A percentile compares a stretch with the other conserved stretches of the same genome.
These are phyloP conservation scores for Digitaria exilis DNA, from an alignment of 202 grass and related monocot species.

Conservation along the genomic window DNA sequence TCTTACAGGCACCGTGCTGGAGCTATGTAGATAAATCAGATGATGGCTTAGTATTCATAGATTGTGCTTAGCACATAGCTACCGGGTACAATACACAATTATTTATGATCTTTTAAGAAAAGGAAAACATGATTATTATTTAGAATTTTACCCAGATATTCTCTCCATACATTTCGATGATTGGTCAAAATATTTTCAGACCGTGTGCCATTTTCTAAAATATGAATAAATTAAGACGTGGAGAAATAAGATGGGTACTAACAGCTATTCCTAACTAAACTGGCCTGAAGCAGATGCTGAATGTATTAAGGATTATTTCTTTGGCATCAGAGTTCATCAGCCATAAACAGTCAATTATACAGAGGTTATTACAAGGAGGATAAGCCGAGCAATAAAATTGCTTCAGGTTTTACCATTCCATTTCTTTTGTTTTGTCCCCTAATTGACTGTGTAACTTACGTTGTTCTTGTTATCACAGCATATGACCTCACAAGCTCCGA, in stretches of 20 bases:
- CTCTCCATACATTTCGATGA: not conserved
- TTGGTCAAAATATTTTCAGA: not conserved
- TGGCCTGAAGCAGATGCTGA: slow-evolving; percentile 21
- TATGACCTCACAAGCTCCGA: slow-evolving; percentile 49
- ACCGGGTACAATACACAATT: not conserved
- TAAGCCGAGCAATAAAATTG: slow-evolving; percentile 42
- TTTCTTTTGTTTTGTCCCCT: not conserved
- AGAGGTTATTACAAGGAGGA: slow-evolving; percentile 24
- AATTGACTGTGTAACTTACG: not conserved
- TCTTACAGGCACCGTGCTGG: not conserved
- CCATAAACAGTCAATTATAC: slow-evolving; percentile 49
- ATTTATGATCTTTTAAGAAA: not conserved
- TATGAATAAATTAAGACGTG: not conserved
- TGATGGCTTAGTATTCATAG: not conserved
- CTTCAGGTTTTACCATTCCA: slow-evolving; percentile 39
- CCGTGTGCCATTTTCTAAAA: not conserved
- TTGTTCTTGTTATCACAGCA: slow-evolving; percentile 47
- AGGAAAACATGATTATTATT: not conserved
- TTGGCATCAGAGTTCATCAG: slow-evolving; percentile 39
- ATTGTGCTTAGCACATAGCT: not conserved
- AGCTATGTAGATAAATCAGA: not conserved
- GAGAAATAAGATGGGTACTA: not conserved
- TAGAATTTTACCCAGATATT: not conserved
- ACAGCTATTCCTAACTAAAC: slow-evolving; percentile 6
- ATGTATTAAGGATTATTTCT: slow-evolving; percentile 41